Conservation (phyloP, 495 filamentous ascomycete species). For the Aspergillus panamensis region DNA sequence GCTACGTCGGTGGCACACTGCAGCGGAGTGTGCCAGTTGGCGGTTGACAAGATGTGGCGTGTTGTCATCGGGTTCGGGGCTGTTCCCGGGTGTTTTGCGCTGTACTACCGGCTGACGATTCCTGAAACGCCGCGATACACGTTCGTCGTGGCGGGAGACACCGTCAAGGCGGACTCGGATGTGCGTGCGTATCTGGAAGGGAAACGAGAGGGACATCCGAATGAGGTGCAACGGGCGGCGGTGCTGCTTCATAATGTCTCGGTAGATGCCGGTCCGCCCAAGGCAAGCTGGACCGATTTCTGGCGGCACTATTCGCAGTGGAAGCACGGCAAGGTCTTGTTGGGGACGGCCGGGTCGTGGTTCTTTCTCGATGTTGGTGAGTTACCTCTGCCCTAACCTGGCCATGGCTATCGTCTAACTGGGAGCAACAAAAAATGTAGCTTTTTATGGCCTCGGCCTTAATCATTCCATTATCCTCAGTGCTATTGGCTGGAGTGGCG, state of each 20-base stretch:
- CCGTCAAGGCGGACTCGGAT: constrained; percentile 64
- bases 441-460: constrained; percentile 76
- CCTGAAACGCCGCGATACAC: constrained; percentile 82
- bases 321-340: constrained; percentile 64
- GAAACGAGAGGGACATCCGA: constrained; percentile 48
- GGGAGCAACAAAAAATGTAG: constrained; percentile 25
- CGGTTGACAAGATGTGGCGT: constrained; percentile 87
- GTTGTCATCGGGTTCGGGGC: constrained; percentile 72
- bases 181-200: constrained; percentile 61
- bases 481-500: constrained; percentile 63
- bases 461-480: constrained; percentile 68
- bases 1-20: constrained; percentile 44
- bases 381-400: constrained; percentile 27
- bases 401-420: neutral
- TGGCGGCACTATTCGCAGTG: constrained; percentile 58
- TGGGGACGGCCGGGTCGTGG: constrained; percentile 78
- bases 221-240: constrained; percentile 42
- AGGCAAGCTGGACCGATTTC: constrained; percentile 68
- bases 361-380: constrained; percentile 65
- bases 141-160: constrained; percentile 73
- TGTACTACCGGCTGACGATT: constrained; percentile 86
- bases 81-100: constrained; percentile 70
- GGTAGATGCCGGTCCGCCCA: constrained; percentile 32
- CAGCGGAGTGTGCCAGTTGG: constrained; percentile 60
- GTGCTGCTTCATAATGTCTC: constrained; percentile 18